These are phyloP conservation scores for Ustilaginoidea virens DNA, from an alignment of 2,329 filamentous ascomycete genomes.

Conservation along the genomic window DNA sequence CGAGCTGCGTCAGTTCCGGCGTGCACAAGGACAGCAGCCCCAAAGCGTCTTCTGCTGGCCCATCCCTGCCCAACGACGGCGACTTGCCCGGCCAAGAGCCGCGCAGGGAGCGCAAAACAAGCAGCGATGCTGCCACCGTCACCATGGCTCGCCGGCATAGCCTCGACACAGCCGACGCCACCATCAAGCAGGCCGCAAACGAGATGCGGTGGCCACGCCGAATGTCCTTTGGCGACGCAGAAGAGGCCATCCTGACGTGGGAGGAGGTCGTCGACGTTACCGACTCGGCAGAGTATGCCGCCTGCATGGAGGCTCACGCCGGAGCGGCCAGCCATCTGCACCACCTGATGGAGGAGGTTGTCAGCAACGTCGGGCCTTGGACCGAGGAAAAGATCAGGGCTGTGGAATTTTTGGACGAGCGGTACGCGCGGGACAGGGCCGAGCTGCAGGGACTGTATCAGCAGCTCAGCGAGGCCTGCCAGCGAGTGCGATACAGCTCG, in stretches of 20 bases:
- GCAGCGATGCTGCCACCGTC: conserved; percentile 26
- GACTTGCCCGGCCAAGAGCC: conserved; percentile 41
- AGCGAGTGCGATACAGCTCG: conserved; percentile 49
- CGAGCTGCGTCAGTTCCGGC: conserved; percentile 21
- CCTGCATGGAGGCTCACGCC: conserved; percentile 19
- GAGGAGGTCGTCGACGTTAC: conserved; percentile 31
- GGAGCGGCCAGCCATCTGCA: conserved; percentile 43
- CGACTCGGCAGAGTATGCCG: conserved; percentile 14
- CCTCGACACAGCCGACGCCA: conserved; percentile 21
- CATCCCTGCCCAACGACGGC: conserved; percentile 41
- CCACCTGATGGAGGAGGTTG: conserved; percentile 34
- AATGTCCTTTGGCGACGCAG: conserved; percentile 60
- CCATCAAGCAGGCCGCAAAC: conserved; percentile 21
- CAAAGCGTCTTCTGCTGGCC: conserved; percentile 38
- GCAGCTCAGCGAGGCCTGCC: conserved; percentile 54
- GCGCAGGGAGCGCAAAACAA: conserved; percentile 29
- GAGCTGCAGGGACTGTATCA: conserved; percentile 53
- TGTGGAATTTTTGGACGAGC: conserved; percentile 44
- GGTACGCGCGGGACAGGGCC: conserved; percentile 46
- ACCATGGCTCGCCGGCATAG: conserved; percentile 49
- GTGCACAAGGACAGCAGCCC: conserved; percentile 25
- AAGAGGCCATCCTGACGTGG: conserved; percentile 60
- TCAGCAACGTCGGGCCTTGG: conserved; percentile 42
- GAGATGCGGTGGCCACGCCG: conserved; percentile 55
- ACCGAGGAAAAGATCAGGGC: conserved; percentile 39